Base-by-base conservation (phyloP, 352 stramenopile species). In the Phytophthora rubi region DNA sequence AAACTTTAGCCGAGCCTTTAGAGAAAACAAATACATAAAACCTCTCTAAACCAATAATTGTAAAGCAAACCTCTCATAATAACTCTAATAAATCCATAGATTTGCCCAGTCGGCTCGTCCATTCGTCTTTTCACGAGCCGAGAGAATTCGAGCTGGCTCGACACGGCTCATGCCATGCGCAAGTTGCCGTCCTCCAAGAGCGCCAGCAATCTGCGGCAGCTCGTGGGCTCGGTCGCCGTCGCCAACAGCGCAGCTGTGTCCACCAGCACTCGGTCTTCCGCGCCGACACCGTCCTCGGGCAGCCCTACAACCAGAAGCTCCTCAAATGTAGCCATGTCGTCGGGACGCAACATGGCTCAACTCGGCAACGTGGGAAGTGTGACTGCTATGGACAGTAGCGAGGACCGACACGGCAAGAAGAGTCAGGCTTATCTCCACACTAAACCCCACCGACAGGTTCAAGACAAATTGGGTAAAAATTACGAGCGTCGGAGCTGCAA, bases 341-440 rank as follows among this genome's bases (percentile, higher is more conserved):
- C n/a, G 47, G 18, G 2, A 45, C 44, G 42, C 5, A 15, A 59
- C 15, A 53, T 59, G 32, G 28, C 48, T 59, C 13, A 45, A 33
- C 2, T 28, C 39, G 12, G 9, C 52, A 15, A 21, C 10, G 32
- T 30, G 26, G 26, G 26, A 30, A 30, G 26, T 30, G 2, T 30
- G 26, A 30, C 26, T 30, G 3, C 26, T 30, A 30, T 5, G 3
- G 26, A 30, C 26, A 58, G n/a, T 56, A 13, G 2, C 12, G 54
- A 53, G 21, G 60, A 59, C 35, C 32, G 47, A 9, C 9, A 58
- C 54, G 21, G 35, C 18, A 83, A 83, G 74, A 80, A 80, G 65
- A 89, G 81, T 53, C 15, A 69, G 47, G 77, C 72, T 42, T 84
- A 84, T 59, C 45, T 42, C 18, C 79, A 86, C 70, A 86, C 79